Conservation (phyloP, 768 basidiomycete genomes). For the Russula compacta region DNA sequence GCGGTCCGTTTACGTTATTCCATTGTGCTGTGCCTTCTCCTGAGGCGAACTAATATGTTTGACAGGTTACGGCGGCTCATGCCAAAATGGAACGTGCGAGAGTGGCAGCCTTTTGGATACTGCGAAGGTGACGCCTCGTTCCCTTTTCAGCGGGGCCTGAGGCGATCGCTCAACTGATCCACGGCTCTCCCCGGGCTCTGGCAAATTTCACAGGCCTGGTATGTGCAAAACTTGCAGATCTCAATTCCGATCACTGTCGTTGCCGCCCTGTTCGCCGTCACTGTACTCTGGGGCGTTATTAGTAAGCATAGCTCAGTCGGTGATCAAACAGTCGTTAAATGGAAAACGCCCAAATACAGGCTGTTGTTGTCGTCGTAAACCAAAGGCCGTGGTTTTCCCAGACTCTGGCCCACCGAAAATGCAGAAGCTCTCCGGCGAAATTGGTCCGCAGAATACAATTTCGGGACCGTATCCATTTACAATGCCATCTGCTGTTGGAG, state of each 20-base stretch:
- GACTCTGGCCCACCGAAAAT: neutral
- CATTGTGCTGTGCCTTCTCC: conserved; percentile 7
- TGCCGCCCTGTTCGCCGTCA: conserved; percentile 50
- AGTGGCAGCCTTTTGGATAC: conserved; percentile 49
- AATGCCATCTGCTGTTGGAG: neutral
- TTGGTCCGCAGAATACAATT: neutral
- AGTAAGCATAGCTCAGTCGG: conserved; percentile 10
- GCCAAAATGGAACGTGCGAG: conserved; percentile 52
- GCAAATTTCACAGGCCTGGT: conserved; percentile 52
- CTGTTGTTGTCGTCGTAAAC: neutral
- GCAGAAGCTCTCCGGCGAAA: neutral
- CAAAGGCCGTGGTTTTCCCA: neutral
- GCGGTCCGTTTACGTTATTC: conserved; percentile 42
- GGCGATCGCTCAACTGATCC: conserved; percentile 5
- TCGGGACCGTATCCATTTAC: neutral
- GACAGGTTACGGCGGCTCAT: conserved; percentile 63
- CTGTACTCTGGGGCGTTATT: conserved; percentile 44
- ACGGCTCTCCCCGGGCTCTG: neutral
- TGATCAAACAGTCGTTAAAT: neutral
- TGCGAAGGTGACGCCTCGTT: conserved; percentile 39
- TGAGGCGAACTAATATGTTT: conserved; percentile 13
- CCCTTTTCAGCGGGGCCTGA: neutral
- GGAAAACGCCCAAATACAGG: neutral
- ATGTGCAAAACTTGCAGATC: conserved; percentile 65
- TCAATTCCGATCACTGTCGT: conserved; percentile 73